Base-by-base conservation (phyloP, 345 rosid genomes). In the Brassica juncea region DNA sequence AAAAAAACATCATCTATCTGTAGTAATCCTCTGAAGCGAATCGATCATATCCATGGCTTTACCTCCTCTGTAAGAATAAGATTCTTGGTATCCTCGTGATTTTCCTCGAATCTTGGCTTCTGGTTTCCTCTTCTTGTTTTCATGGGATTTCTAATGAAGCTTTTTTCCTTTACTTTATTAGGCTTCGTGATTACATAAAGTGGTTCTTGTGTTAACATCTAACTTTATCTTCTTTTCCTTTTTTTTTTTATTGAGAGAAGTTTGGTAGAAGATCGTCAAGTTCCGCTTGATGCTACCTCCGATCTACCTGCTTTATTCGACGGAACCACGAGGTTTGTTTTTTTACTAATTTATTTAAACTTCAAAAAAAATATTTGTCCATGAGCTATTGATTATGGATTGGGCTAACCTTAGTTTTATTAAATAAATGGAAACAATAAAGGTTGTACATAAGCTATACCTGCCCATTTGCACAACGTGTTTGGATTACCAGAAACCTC, bases 381-480 rank as follows among this genome's bases (percentile, higher is more conserved):
- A 35, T 65, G 63, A 66, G 35, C 1, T 66, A 27, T 27, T 47
- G 10, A 35, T 23, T 23, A 23, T 58, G 68, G 30, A 8, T 57
- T 14, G 6, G 9, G 11, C 1, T 68, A 49, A 49, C 19, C 2
- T 49, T 49, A 2, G 19, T n/a, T 49, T 49, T 49, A 49, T 49
- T 49, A 14, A 49, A 49, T 49, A 34, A 70, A 11, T n/a, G 5
- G n/a, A 30, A 49, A 78, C 74, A 77, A 73, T 14, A 47, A 55
- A 93, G 98, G 88, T 81, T 91, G 88, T 94, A 89, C 59, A 85
- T 87, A 67, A 86, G 89, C 15, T 90, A 89, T 67, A 82, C 84
- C 4, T 90, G 98, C 84, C 95, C 98, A 2, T 91, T 83, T 63
- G 95, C 92, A 0, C 97, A 90, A 86, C 95, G 94, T 59, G 90